These are phyloP conservation scores for Chrysanthemum seticuspe DNA, from an alignment of 129 eudicot genomes.

Conservation along the genomic window DNA sequence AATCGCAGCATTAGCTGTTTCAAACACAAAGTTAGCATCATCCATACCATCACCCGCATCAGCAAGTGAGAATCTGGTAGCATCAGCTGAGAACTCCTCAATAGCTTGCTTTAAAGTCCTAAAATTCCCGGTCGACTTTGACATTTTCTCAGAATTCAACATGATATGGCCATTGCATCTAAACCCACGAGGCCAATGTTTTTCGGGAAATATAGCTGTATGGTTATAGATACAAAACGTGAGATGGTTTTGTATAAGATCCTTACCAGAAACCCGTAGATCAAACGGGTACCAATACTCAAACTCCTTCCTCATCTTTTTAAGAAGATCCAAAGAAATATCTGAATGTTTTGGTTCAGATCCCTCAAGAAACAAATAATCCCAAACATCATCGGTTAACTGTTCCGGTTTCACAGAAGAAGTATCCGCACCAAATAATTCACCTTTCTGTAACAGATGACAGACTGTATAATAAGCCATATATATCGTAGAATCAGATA, in stretches of 20 bases:
- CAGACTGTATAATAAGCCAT: slow-evolving; percentile 85
- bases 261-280: slow-evolving; percentile 84
- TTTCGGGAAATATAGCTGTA: slow-evolving; percentile 61
- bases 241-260: slow-evolving; percentile 78
- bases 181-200: slow-evolving; percentile 83
- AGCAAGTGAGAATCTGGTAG: slow-evolving; percentile 85
- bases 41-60: slow-evolving; percentile 92
- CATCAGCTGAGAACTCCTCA: slow-evolving; percentile 84
- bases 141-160: slow-evolving; percentile 83
- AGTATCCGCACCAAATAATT: slow-evolving; percentile 57
- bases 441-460: slow-evolving; percentile 70
- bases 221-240: slow-evolving; percentile 80
- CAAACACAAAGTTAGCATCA: slow-evolving; percentile 89
- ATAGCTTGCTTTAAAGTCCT: slow-evolving; percentile 78
- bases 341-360: slow-evolving; percentile 59
- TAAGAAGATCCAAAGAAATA: slow-evolving; percentile 41
- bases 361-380: slow-evolving; percentile 61
- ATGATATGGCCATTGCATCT: slow-evolving; percentile 85
- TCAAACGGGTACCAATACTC: slow-evolving; percentile 87
- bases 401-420: slow-evolving; percentile 60
- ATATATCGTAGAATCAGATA: slow-evolving; percentile 82
- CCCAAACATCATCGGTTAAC: slow-evolving; percentile 81
- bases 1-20: slow-evolving; percentile 88
- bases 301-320: slow-evolving; percentile 72
- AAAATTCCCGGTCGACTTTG: slow-evolving; percentile 86